These are phyloP conservation scores for Penicillium ucsense DNA, from an alignment of 495 filamentous ascomycete genomes.

Conservation along the genomic window DNA sequence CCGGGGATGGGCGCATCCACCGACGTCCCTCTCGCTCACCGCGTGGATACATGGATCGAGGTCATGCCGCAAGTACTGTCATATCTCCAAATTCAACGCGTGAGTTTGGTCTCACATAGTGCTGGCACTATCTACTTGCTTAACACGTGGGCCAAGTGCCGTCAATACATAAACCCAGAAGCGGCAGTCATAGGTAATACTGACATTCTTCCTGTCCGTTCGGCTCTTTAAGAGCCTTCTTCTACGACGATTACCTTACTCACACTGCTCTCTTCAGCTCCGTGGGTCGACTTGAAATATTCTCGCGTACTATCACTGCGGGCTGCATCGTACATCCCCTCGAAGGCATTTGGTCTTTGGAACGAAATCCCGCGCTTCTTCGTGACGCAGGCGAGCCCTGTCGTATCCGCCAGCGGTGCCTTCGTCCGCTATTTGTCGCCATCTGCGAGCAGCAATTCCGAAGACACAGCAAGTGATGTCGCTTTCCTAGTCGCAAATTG, in stretches of 20 bases:
- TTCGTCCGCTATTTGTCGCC: conserved; percentile 8
- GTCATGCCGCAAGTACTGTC: conserved; percentile 31
- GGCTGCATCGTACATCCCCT: conserved; percentile 17
- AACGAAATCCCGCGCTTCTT: conserved; percentile 26
- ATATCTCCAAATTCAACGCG: conserved; percentile 27
- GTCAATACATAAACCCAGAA: conserved; percentile 26
- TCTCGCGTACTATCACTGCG: conserved; percentile 20
- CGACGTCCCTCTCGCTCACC: conserved; percentile 22
- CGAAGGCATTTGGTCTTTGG: conserved; percentile 22
- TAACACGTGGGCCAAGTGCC: conserved; percentile 30
- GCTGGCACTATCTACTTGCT: conserved; percentile 39
- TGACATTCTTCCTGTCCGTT: not conserved
- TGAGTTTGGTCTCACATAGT: conserved; percentile 33
- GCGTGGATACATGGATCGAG: conserved; percentile 34
- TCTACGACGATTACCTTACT: not conserved
- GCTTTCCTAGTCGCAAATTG: conserved; percentile 8
- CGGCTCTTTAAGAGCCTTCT: not conserved
- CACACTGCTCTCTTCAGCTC: conserved; percentile 15
- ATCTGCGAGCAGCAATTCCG: not conserved
- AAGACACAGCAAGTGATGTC: not conserved
- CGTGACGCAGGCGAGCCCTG: conserved; percentile 14
- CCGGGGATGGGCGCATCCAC: conserved; percentile 38
- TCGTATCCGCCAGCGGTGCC: conserved; percentile 12
- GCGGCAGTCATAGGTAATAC: conserved; percentile 25
- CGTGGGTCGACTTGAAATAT: conserved; percentile 38